phyloP scores from a whole-genome alignment of 2,329 filamentous ascomycete species.

The Sclerotinia glacialis region DNA sequence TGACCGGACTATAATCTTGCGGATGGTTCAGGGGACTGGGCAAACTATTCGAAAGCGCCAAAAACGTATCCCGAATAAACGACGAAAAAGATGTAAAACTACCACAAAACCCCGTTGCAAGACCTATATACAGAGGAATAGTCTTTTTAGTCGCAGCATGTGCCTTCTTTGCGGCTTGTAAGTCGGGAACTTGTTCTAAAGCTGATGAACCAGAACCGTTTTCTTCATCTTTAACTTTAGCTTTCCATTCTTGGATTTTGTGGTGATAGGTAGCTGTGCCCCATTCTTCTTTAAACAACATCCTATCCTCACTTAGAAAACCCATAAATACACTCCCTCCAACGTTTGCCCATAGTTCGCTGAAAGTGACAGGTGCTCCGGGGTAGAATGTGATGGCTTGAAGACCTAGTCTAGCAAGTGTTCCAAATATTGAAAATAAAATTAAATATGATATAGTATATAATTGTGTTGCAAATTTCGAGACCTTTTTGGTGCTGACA shows the following conservation, averaged over 20 bases:
- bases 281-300: conserved; percentile 70
- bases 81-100: conserved; percentile 88
- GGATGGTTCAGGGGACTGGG: conserved; percentile 47
- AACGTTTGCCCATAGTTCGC: conserved; percentile 85
- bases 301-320: conserved; percentile 75
- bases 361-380: conserved; percentile 69
- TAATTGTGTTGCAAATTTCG: conserved; percentile 54
- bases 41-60: conserved; percentile 74
- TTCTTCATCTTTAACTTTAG: conserved; percentile 43
- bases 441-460: conserved; percentile 80
- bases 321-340: conserved; percentile 80
- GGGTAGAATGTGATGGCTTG: conserved; percentile 78
- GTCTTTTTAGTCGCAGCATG: conserved; percentile 73
- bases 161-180: conserved; percentile 52
- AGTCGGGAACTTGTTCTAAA: conserved; percentile 37
- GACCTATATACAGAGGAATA: conserved; percentile 81
- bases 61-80: conserved; percentile 76
- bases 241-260: conserved; percentile 40
- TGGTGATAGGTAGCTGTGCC: conserved; percentile 46
- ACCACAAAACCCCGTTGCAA: conserved; percentile 84
- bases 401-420: conserved; percentile 76
- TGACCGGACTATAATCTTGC: conserved; percentile 39
- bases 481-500: conserved; percentile 41
- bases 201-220: conserved; percentile 29
- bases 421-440: conserved; percentile 81